A percentile compares a stretch with the other conserved stretches of the same genome.
Evolutionary conservation across 1,139 yeast genomes (phyloP).

Genomic region (Pichia sp.): DNA sequence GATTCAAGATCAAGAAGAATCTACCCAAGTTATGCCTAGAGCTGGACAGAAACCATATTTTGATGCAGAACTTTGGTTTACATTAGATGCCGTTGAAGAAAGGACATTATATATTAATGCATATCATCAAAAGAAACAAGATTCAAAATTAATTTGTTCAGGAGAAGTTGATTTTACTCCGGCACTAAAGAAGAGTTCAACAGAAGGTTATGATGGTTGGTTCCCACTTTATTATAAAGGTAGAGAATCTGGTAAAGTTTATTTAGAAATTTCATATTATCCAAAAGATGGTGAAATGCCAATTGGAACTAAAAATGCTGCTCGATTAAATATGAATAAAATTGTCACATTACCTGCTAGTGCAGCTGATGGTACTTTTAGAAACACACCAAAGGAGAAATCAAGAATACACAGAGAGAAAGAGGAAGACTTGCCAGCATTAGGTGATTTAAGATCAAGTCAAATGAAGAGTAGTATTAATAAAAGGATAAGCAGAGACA

Average conservation of each 20-base stretch:
- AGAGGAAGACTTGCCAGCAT: constrained; percentile 10
- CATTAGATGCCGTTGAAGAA: constrained; percentile 53
- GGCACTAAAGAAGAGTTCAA: constrained; percentile 56
- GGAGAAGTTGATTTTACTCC: constrained; percentile 70
- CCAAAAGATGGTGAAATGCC: constrained; percentile 48
- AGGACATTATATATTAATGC: constrained; percentile 66
- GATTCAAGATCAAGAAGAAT: constrained; percentile 71
- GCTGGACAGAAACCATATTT: constrained; percentile 92
- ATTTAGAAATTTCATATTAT: constrained; percentile 86
- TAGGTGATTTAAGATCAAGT: constrained; percentile 6
- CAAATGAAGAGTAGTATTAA: neutral
- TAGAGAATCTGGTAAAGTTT: constrained; percentile 80
- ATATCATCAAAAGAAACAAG: constrained; percentile 79
- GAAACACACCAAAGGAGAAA: constrained; percentile 4
- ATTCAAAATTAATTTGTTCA: constrained; percentile 82
- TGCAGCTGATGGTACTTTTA: constrained; percentile 2
- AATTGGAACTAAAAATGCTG: constrained; percentile 21
- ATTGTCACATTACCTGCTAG: neutral
- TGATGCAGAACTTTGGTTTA: constrained; percentile 72
- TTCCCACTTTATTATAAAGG: constrained; percentile 64
- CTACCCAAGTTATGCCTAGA: constrained; percentile 65
- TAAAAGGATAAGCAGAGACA: neutral
- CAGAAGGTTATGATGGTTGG: constrained; percentile 86
- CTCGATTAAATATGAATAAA: constrained; percentile 13
- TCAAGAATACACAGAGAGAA: neutral